Evolutionary conservation across 441 rosid species (phyloP).

Genomic region (Melastoma candidum): DNA sequence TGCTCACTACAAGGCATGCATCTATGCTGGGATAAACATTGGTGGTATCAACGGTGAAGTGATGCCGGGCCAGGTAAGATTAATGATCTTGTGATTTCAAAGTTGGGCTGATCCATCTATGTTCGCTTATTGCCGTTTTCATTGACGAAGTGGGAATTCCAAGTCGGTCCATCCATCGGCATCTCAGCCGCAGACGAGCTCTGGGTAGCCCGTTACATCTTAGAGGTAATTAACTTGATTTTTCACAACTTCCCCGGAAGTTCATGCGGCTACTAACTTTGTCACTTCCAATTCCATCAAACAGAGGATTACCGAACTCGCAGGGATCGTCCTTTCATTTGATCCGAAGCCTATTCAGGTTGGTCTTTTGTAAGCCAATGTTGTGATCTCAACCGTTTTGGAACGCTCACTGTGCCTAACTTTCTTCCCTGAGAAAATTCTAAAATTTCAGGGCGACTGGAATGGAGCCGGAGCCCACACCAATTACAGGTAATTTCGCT

Average conservation of each 20-base stretch:
- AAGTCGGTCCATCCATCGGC: constrained; percentile 6
- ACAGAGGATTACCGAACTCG: constrained; percentile 10
- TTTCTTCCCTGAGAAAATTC: neutral
- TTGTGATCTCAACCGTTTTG: neutral
- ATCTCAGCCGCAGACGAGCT: constrained; percentile 11
- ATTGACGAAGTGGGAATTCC: constrained; percentile 9
- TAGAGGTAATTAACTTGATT: neutral
- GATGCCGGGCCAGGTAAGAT: constrained; percentile 10
- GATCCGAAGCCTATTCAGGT: constrained; percentile 12
- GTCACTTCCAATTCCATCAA: neutral
- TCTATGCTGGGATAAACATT: constrained; percentile 10
- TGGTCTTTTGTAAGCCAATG: neutral
- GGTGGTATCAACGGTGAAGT: constrained; percentile 10
- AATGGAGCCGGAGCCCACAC: constrained; percentile 14
- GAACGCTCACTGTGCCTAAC: no score
- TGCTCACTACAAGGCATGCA: constrained; percentile 10
- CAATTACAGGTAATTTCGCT: constrained; percentile 3
- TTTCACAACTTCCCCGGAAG: neutral
- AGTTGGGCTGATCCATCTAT: neutral
- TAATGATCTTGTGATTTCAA: neutral
- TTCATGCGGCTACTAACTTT: neutral
- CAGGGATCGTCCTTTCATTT: constrained; percentile 10
- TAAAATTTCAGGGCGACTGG: constrained; percentile 8
- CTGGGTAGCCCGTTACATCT: constrained; percentile 12
- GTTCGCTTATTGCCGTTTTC: neutral